A percentile compares a stretch with the other conserved stretches of the same genome.
Conservation (phyloP, 2,329 filamentous ascomycete species). For the Seiridium unicorne region DNA sequence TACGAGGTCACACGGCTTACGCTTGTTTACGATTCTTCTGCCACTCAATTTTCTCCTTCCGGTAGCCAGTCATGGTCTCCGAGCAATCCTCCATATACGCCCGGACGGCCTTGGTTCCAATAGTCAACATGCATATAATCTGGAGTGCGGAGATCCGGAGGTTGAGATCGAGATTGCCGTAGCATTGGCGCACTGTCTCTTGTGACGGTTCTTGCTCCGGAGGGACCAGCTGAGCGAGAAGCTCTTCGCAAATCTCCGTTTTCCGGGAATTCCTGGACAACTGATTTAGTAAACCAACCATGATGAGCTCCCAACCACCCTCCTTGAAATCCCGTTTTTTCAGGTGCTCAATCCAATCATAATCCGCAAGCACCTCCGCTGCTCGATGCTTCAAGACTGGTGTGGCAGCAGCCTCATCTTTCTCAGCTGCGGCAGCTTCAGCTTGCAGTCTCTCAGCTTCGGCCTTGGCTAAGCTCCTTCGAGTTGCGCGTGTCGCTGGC, state of each 20-base stretch:
- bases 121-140: conserved; percentile 80
- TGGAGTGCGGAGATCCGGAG: conserved; percentile 77
- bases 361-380: conserved; percentile 70
- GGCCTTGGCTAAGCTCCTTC: conserved; percentile 80
- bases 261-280: conserved; percentile 73
- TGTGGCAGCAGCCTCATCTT: conserved; percentile 36
- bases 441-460: conserved; percentile 69
- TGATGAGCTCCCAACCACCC: conserved; percentile 88
- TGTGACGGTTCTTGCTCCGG: conserved; percentile 70
- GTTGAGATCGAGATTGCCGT: conserved; percentile 78
- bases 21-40: conserved; percentile 73
- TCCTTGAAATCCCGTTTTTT: conserved; percentile 81
- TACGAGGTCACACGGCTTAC: conserved; percentile 40
- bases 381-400: conserved; percentile 62
- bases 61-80: conserved; percentile 89
- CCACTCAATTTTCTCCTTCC: conserved; percentile 93
- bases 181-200: conserved; percentile 71
- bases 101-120: conserved; percentile 82
- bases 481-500: conserved; percentile 68
- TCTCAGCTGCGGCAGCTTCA: conserved; percentile 55
- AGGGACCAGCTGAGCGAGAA: conserved; percentile 80
- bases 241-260: conserved; percentile 71
- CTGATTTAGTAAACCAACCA: conserved; percentile 83
- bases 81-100: conserved; percentile 90
- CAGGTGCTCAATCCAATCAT: conserved; percentile 83